Percentiles rank a stretch among this genome's conserved stretches.
Evolutionary conservation across 2,329 filamentous ascomycete species (phyloP).

Genomic region (Teratosphaeria gauchensis): DNA sequence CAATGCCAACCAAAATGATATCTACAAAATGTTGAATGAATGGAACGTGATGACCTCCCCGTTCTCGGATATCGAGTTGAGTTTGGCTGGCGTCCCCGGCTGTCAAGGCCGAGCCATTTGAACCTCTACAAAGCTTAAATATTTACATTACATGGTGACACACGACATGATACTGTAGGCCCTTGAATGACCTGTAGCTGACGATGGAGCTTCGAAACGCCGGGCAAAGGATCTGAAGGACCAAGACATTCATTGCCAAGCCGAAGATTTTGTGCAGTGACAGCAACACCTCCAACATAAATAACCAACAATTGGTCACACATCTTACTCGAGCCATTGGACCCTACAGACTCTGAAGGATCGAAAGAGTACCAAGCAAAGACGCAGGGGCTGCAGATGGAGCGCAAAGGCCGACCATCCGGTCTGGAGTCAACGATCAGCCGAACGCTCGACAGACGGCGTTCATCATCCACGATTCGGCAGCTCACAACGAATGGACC

Average conservation of each 20-base stretch:
- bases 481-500: slow-evolving; percentile 37
- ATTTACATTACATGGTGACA: not conserved
- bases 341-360: not conserved
- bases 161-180: not conserved
- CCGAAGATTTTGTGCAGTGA: not conserved
- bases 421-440: slow-evolving; percentile 18
- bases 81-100: not conserved
- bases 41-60: not conserved
- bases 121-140: not conserved
- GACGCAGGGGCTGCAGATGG: not conserved
- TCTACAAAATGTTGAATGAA: not conserved
- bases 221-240: not conserved
- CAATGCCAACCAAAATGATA: not conserved
- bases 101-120: not conserved
- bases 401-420: slow-evolving; percentile 3
- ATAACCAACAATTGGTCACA: not conserved
- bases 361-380: not conserved
- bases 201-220: not conserved
- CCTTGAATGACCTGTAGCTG: not conserved
- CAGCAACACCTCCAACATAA: not conserved
- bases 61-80: not conserved
- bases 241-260: not conserved
- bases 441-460: slow-evolving; percentile 28
- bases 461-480: slow-evolving; percentile 36
- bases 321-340: not conserved